Evolutionary conservation across 345 rosid species (phyloP).

Genomic region (Jatropha curcas): DNA sequence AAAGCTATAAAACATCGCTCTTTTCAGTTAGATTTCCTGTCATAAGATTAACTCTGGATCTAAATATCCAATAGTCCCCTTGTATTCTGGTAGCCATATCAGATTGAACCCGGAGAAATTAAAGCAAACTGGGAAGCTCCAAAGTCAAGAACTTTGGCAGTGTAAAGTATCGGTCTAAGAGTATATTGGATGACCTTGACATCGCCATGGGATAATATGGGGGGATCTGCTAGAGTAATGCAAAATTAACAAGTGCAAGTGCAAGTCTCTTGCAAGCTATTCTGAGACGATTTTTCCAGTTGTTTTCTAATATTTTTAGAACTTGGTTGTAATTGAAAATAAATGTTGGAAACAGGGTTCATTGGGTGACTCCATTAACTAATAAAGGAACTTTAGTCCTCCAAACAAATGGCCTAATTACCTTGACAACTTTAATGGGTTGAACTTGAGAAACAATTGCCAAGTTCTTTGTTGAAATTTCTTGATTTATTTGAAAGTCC

Average conservation of each 20-base stretch:
- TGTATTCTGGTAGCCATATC: conserved; percentile 11
- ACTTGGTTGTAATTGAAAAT: conserved; percentile 26
- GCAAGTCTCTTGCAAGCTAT: conserved; percentile 34
- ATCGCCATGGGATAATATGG: conserved; percentile 43
- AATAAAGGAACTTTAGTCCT: conserved; percentile 36
- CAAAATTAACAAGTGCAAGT: conserved; percentile 34
- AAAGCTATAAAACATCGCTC: conserved; percentile 43
- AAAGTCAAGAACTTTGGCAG: conserved; percentile 39
- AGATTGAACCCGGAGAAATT: conserved; percentile 14
- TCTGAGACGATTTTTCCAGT: conserved; percentile 27
- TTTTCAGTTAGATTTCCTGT: conserved; percentile 26
- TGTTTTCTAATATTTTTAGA: not conserved
- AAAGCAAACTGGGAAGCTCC: conserved; percentile 40
- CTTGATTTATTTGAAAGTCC: conserved; percentile 22
- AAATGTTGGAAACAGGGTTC: conserved; percentile 26
- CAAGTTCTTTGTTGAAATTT: conserved; percentile 29
- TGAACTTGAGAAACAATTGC: conserved; percentile 30
- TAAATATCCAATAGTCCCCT: conserved; percentile 41
- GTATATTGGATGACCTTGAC: conserved; percentile 36
- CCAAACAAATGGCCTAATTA: conserved; percentile 38
- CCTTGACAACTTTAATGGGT: conserved; percentile 37
- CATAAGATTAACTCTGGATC: conserved; percentile 40
- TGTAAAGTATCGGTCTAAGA: conserved; percentile 24
- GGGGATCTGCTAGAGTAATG: conserved; percentile 39
- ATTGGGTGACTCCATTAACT: conserved; percentile 34